These are phyloP conservation scores for Endotrypanum monterogeii DNA, from an alignment of 208 protist genomes.

Conservation along the genomic window DNA sequence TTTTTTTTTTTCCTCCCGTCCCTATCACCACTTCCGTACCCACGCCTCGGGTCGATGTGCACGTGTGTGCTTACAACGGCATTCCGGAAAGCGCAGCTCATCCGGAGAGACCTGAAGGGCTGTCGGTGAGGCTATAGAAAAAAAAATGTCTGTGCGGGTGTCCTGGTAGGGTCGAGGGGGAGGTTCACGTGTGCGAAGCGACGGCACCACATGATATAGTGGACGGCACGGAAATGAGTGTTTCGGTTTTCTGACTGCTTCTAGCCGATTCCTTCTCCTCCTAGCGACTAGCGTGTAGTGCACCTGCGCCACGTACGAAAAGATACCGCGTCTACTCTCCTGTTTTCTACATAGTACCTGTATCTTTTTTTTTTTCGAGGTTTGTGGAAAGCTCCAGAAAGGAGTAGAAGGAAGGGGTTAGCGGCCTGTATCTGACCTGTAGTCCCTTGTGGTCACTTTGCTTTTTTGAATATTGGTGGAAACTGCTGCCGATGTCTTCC, in stretches of 20 bases:
- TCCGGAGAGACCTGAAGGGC: too few relatives aligned
- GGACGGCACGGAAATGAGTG: not conserved
- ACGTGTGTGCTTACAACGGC: too few relatives aligned
- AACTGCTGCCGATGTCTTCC: not conserved
- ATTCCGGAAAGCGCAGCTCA: too few relatives aligned
- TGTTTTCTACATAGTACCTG: not conserved
- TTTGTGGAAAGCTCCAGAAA: not conserved
- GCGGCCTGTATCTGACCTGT: not conserved
- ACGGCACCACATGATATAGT: not conserved
- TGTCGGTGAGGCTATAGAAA: too few relatives aligned
- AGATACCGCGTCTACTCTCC: not conserved
- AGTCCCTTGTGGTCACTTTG: not conserved
- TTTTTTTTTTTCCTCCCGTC: slow-evolving; percentile 1
- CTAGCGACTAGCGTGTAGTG: not conserved
- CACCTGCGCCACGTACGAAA: not conserved
- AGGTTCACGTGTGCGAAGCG: not conserved
- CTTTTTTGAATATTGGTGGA: not conserved
- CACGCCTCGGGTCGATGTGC: not conserved
- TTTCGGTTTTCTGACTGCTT: not conserved
- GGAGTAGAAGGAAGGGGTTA: not conserved
- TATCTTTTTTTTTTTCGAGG: not conserved
- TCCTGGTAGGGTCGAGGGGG: too few relatives aligned
- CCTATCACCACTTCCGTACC: not conserved
- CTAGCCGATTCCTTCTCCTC: not conserved
- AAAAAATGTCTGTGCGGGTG: too few relatives aligned